Percentiles rank a stretch among this genome's conserved stretches.
phyloP scores from a whole-genome alignment of 169 alveolate species.

The Eimeria maxima region DNA sequence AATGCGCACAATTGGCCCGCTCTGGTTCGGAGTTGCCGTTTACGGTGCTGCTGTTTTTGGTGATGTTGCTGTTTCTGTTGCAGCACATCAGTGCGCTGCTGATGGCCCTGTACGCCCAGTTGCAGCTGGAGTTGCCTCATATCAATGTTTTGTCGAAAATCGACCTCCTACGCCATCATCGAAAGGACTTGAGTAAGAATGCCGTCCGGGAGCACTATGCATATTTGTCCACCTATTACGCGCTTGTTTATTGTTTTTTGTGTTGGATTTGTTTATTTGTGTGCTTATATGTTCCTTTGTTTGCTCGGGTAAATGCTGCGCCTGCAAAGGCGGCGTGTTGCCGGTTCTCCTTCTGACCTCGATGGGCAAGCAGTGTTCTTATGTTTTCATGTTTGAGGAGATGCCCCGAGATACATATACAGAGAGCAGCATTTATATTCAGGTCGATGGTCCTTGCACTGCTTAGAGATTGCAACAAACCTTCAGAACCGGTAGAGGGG shows the following conservation, averaged over 20 bases:
- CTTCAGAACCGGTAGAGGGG: background rate
- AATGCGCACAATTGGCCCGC: background rate
- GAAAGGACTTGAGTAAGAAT: slow-evolving; percentile 86
- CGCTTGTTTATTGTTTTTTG: too few species aligned
- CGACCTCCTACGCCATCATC: slow-evolving; percentile 90
- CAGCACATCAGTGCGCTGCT: slow-evolving; percentile 95
- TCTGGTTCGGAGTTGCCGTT: background rate
- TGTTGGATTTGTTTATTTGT: too few species aligned
- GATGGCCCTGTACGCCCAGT: slow-evolving; percentile 96
- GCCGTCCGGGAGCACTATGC: too few species aligned
- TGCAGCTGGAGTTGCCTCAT: slow-evolving; percentile 97
- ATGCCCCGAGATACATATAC: too few species aligned
- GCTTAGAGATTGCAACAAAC: background rate
- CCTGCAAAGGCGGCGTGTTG: too few species aligned
- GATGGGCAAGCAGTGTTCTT: too few species aligned
- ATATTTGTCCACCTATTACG: too few species aligned
- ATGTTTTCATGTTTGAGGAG: too few species aligned
- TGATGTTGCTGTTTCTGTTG: slow-evolving; percentile 25
- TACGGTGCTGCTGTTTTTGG: too few species aligned
- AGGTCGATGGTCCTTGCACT: background rate
- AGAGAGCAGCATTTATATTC: background rate
- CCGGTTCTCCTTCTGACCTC: too few species aligned
- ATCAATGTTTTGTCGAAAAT: slow-evolving; percentile 95
- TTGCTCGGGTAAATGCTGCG: too few species aligned
- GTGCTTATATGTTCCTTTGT: too few species aligned